Base-by-base conservation (phyloP, 345 rosid species). In the Citrus glauca region DNA sequence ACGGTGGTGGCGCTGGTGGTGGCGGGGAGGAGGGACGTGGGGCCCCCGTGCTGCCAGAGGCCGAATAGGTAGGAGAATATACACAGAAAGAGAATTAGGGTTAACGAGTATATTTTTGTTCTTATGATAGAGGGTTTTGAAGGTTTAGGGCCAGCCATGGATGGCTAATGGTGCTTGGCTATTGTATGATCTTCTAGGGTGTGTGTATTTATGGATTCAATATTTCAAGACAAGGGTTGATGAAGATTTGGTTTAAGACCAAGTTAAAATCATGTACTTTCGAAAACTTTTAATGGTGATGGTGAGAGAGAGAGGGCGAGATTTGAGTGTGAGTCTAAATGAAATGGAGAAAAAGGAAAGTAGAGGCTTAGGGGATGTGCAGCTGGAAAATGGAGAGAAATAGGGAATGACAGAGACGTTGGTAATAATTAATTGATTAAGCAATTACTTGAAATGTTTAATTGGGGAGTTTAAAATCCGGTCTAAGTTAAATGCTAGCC, bases 1-100 rank as follows among this genome's bases (percentile, higher is more conserved):
- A 57, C 30, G 74, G 53, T 35, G 70, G 71, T 5, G 72, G 66
- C 0, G 45, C 13, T 40, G 66, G 67, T 5, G 72, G 69, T 2
- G 45, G 13, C 8, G 48, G 75, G 8, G 61, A 17, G 9, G 35
- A 33, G 6, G 38, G 45, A 13, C 1, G 37, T 4, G 24, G 27
- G 4, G 38, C 81, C 63, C 65, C 82, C 63, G 59, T 62, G 77
- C 53, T 76, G 80, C 82, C 83, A 85, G 33, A 62, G 19, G 35
- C 90, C 94, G 24, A 90, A 72, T 61, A 87, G 62, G 72, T 87
- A 90, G 16, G 82, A 88, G 72, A 82, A 1, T 10, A 38, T 27
- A 84, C 89, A 88, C 55, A 90, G 90, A 69, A 84, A 66, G 71
- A 77, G 27, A 28, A 90, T 9, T 7, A 87, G 32, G 61, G 77